A percentile compares a stretch with the other conserved stretches of the same genome.
Conservation (phyloP, 257 asterid genomes). For the Jaltomata sinuosa region DNA sequence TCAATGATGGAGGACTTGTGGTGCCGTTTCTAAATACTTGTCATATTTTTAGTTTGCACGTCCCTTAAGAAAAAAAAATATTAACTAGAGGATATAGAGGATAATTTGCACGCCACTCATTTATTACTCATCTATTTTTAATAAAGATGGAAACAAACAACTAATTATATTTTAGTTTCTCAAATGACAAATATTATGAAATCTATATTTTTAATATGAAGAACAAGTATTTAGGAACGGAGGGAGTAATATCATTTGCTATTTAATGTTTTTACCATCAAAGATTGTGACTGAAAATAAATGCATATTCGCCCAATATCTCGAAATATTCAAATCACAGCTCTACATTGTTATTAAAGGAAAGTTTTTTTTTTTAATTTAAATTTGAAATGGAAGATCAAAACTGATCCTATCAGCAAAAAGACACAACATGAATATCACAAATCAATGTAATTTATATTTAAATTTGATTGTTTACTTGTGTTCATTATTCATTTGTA, state of each 20-base stretch:
- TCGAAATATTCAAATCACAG: not conserved
- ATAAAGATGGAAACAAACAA: too few relatives aligned
- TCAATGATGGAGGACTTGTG: too few relatives aligned
- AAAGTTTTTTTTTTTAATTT: not conserved
- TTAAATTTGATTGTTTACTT: not conserved
- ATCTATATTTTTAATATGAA: too few relatives aligned
- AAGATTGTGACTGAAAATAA: not conserved
- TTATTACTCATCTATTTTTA: too few relatives aligned
- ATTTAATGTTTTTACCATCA: not conserved
- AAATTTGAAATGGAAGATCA: not conserved
- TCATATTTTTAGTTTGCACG: too few relatives aligned
- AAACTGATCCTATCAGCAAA: not conserved
- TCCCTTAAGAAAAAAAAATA: too few relatives aligned
- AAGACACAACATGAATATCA: not conserved
- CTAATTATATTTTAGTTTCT: too few relatives aligned
- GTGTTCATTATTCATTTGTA: not conserved
- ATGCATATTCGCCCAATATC: not conserved
- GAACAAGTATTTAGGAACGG: too few relatives aligned
- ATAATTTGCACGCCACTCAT: too few relatives aligned
- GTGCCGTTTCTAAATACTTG: too few relatives aligned
- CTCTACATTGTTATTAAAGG: not conserved
- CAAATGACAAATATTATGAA: too few relatives aligned
- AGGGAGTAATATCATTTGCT: not conserved
- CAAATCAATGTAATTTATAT: not conserved
- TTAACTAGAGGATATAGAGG: too few relatives aligned